phyloP scores from a whole-genome alignment of 75 land plant genomes.

The Cunninghamia lanceolata region DNA sequence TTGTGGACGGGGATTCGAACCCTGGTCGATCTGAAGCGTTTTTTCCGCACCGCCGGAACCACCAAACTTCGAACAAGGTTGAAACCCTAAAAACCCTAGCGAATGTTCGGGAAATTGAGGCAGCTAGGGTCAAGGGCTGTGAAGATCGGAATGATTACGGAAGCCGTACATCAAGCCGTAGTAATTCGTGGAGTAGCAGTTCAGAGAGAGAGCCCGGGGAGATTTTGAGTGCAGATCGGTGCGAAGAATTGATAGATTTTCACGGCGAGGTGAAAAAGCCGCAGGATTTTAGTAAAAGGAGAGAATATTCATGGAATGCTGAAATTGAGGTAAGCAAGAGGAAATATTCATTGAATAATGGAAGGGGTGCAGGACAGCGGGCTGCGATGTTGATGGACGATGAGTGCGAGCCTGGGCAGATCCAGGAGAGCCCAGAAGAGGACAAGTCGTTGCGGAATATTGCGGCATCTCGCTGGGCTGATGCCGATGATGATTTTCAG shows the following conservation, averaged over 20 bases:
- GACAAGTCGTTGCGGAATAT: not conserved
- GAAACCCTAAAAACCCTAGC: not conserved
- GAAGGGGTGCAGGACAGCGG: not conserved
- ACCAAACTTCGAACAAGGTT: not conserved
- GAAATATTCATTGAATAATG: no score
- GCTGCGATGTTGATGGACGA: not conserved
- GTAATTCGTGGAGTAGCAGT: not conserved
- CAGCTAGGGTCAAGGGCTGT: not conserved
- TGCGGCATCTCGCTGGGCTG: conserved; percentile 6
- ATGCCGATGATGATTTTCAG: not conserved
- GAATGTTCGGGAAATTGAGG: not conserved
- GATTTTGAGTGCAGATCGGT: not conserved
- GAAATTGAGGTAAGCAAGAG: not conserved
- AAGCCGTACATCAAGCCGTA: not conserved
- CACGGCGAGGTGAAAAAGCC: not conserved
- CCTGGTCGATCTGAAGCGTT: not conserved
- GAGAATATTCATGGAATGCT: not conserved
- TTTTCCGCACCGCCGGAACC: not conserved
- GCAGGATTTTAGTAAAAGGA: not conserved
- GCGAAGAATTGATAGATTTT: not conserved
- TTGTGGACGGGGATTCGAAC: not conserved
- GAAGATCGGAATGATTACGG: not conserved
- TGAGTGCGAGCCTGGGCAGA: conserved; percentile 7
- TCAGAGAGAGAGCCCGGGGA: not conserved
- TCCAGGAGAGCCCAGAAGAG: not conserved